Evolutionary conservation across 139 green algal species (phyloP).

Genomic region (Chlorella sorokiniana): DNA sequence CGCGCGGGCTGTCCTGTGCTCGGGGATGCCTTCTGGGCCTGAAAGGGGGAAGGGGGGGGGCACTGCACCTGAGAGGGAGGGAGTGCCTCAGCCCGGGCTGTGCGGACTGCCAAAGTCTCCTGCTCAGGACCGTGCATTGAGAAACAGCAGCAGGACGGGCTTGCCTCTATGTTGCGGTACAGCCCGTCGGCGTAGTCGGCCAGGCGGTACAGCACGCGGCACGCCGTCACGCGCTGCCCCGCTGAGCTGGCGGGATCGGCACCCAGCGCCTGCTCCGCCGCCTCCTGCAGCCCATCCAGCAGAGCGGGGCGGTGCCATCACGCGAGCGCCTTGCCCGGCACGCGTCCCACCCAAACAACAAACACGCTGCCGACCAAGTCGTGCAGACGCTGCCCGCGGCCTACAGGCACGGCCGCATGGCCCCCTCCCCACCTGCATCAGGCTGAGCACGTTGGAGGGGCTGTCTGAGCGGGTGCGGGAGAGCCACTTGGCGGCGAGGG

Average conservation of each 20-base stretch:
- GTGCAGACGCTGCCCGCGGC: too few relatives aligned
- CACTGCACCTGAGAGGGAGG: too few relatives aligned
- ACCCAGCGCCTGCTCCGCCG: neutral
- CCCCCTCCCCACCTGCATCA: conserved; percentile 29
- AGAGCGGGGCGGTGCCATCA: neutral
- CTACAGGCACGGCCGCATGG: too few relatives aligned
- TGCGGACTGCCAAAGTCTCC: too few relatives aligned
- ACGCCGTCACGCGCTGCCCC: conserved; percentile 28
- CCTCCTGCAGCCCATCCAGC: conserved; percentile 13
- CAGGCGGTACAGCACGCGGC: conserved; percentile 70
- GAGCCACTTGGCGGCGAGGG: conserved; percentile 77
- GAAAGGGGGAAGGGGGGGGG: neutral
- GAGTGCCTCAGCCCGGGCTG: too few relatives aligned
- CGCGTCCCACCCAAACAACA: too few relatives aligned
- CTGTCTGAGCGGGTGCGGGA: conserved; percentile 55
- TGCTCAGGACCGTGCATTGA: too few relatives aligned
- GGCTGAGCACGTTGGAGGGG: conserved; percentile 37
- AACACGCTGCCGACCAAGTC: too few relatives aligned
- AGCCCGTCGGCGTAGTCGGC: conserved; percentile 79
- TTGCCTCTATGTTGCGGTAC: conserved; percentile 56
- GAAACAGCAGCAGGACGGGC: too few relatives aligned
- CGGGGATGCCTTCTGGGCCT: conserved; percentile 59
- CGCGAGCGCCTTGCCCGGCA: too few relatives aligned
- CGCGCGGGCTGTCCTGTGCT: conserved; percentile 62
- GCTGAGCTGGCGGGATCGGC: neutral